Conservation (phyloP, 2,329 filamentous ascomycete genomes). For the Geosmithia putterillii region DNA sequence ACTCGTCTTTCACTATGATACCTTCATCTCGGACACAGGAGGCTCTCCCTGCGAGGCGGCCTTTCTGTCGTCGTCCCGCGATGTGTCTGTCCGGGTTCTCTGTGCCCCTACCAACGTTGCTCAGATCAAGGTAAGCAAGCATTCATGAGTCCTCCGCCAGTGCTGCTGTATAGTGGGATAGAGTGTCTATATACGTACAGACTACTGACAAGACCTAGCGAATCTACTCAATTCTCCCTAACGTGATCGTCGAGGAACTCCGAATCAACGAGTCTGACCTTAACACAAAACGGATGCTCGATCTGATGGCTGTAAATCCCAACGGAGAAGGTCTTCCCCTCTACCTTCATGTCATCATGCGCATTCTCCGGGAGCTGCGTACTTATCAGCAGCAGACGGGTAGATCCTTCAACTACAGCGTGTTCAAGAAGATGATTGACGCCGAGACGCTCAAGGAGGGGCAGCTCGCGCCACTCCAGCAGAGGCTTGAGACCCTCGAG, state of each 20-base stretch:
- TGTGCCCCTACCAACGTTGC: slow-evolving; percentile 40
- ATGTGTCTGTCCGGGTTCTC: slow-evolving; percentile 36
- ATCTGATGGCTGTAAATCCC: slow-evolving; percentile 42
- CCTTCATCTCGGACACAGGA: slow-evolving; percentile 32
- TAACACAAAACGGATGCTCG: slow-evolving; percentile 44
- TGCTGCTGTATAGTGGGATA: not conserved
- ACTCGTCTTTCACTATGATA: slow-evolving; percentile 54
- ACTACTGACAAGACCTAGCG: slow-evolving; percentile 10
- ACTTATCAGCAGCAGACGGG: slow-evolving; percentile 24
- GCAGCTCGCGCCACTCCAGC: slow-evolving; percentile 40
- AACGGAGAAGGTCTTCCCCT: slow-evolving; percentile 30
- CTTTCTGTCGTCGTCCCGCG: slow-evolving; percentile 30
- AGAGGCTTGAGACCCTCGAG: slow-evolving; percentile 33
- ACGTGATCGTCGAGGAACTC: slow-evolving; percentile 36
- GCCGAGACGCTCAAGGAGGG: slow-evolving; percentile 24
- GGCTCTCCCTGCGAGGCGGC: slow-evolving; percentile 48
- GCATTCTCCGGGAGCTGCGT: slow-evolving; percentile 45
- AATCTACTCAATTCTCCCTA: slow-evolving; percentile 26
- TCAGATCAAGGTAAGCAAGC: slow-evolving; percentile 12
- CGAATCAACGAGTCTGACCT: slow-evolving; percentile 37
- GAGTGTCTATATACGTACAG: not conserved
- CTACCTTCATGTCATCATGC: slow-evolving; percentile 43
- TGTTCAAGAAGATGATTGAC: slow-evolving; percentile 25
- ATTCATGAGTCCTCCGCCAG: not conserved
- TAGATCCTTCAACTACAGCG: slow-evolving; percentile 32